These are phyloP conservation scores for Senecio squalidus DNA, from an alignment of 140 eudicot species.

Conservation along the genomic window DNA sequence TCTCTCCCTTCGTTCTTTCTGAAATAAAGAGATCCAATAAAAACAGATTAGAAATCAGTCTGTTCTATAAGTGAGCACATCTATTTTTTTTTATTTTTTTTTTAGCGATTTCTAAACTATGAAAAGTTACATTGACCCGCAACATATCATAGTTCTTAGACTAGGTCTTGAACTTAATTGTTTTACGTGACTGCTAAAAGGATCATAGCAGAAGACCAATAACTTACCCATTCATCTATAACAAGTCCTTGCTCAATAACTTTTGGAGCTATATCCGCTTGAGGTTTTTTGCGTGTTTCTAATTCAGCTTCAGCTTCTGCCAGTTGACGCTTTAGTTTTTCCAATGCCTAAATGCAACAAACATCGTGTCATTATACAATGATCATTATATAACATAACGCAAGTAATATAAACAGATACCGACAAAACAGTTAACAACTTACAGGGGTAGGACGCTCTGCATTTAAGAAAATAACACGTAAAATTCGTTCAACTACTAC, in stretches of 20 bases:
- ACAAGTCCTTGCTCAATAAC: constrained; percentile 77
- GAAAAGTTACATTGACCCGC: no score
- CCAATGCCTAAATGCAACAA: constrained; percentile 49
- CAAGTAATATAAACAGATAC: neutral
- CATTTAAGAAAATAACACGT: constrained; percentile 70
- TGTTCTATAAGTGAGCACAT: neutral
- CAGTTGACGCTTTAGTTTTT: constrained; percentile 72
- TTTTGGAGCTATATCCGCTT: constrained; percentile 42
- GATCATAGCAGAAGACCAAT: neutral
- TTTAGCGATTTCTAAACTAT: no score
- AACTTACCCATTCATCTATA: constrained; percentile 88
- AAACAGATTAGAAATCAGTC: neutral
- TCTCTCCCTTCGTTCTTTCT: constrained; percentile 91
- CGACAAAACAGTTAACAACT: constrained; percentile 15
- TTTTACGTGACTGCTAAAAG: neutral
- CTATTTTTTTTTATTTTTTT: no score
- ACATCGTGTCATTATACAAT: neutral
- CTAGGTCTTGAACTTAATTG: no score
- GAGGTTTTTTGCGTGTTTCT: constrained; percentile 73
- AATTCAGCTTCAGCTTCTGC: constrained; percentile 85
- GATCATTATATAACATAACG: neutral
- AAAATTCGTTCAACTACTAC: constrained; percentile 65
- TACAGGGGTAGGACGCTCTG: constrained; percentile 70
- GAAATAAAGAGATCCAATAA: neutral
- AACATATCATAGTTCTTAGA: neutral